These are phyloP conservation scores for Zoysia matrella DNA, from an alignment of 202 grass and related monocot species.

Conservation along the genomic window DNA sequence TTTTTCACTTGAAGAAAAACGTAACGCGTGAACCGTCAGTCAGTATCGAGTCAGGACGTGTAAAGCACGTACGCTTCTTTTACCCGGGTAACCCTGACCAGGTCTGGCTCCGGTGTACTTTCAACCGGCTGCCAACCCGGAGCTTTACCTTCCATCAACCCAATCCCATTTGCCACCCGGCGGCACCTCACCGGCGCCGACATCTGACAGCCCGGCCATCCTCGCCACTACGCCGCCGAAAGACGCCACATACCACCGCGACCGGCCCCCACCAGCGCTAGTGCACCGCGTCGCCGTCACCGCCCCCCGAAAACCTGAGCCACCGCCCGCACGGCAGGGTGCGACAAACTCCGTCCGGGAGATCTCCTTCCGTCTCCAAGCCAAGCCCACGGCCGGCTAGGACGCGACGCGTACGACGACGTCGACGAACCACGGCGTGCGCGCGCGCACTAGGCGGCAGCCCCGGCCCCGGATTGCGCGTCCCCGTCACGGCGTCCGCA, in stretches of 20 bases:
- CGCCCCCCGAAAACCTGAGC: background rate
- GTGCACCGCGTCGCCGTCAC: constrained; percentile 31
- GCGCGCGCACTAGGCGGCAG: background rate
- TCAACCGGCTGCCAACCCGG: constrained; percentile 11
- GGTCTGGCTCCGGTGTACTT: constrained; percentile 11
- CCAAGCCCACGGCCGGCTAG: background rate
- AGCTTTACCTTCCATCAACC: constrained; percentile 29
- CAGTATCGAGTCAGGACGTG: background rate
- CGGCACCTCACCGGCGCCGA: too few species aligned
- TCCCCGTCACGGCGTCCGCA: background rate
- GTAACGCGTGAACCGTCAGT: too few species aligned
- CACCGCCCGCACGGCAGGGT: background rate
- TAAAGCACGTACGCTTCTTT: background rate
- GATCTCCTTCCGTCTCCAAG: background rate
- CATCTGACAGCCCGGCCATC: constrained; percentile 7
- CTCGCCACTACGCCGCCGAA: constrained; percentile 53
- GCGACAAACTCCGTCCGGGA: background rate
- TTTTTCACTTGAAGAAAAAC: background rate
- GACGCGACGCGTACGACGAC: background rate
- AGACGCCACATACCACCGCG: constrained; percentile 30
- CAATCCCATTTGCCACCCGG: background rate
- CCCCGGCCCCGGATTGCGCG: background rate
- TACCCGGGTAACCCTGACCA: background rate
- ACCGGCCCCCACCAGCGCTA: background rate
- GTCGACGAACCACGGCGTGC: too few species aligned